Evolutionary conservation across 345 rosid species (phyloP).

Genomic region (Gossypium herbaceum): DNA sequence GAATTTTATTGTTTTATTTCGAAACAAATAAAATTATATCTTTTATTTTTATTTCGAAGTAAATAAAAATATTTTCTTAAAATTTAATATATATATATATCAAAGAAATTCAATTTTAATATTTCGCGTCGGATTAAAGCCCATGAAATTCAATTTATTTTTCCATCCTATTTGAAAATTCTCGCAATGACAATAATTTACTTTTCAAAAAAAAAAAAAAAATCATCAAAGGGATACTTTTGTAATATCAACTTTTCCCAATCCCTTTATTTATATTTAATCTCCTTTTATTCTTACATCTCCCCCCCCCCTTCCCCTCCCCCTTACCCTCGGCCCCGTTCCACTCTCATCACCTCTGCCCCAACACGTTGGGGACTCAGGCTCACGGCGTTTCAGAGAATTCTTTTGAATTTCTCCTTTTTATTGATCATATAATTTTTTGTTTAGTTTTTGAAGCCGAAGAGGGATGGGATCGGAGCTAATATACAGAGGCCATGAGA

Average conservation of each 20-base stretch:
- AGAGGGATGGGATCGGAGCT: constrained; percentile 72
- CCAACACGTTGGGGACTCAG: constrained; percentile 10
- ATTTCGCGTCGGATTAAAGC: too few relatives aligned
- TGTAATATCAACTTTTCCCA: not conserved
- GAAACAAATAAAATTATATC: too few relatives aligned
- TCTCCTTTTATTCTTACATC: not conserved
- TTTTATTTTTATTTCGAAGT: too few relatives aligned
- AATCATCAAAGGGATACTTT: not conserved
- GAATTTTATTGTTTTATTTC: too few relatives aligned
- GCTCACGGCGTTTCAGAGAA: not conserved
- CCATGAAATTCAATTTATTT: too few relatives aligned
- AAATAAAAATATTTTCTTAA: too few relatives aligned
- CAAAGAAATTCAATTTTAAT: too few relatives aligned
- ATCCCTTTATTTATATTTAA: not conserved
- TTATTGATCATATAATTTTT: not conserved
- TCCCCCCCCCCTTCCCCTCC: not conserved
- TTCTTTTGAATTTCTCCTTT: not conserved
- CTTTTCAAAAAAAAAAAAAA: not conserved
- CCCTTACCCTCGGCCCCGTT: not conserved
- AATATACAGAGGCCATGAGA: constrained; percentile 73
- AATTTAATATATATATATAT: too few relatives aligned
- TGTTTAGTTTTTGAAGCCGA: not conserved
- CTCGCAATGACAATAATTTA: not conserved
- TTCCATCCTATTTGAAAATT: not conserved
- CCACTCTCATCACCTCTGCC: not conserved